Base-by-base conservation (phyloP, 345 rosid genomes). In the Schrenkiella parvula region DNA sequence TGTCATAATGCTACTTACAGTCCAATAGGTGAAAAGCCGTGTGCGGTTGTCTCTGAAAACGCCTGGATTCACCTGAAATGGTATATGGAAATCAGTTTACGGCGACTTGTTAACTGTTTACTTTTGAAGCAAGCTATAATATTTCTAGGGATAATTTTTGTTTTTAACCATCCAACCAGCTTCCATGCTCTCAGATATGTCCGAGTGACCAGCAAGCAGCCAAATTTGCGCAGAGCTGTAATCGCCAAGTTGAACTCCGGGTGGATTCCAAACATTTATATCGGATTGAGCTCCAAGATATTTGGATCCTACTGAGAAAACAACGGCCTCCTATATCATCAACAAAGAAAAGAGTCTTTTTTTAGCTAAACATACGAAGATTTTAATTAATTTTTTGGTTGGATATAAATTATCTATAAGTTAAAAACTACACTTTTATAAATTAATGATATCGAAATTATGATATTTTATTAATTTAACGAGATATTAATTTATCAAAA, bases 191-290 rank as follows among this genome's bases (percentile, higher is more conserved):
- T 87, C 85, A 29, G 68, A 75, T 43, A 10, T 13, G 42, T 64
- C 35, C 0, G 79, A 69, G 0, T 72, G 73, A 22, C 85, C 84
- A 51, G 14, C 75, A 47, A 74, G 41, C 3, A 84, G 54, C 89
- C 92, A 87, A 22, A 84, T 78, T 56, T 82, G 92, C 3, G 70
- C 75, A 5, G 82, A 14, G 10, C 72, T 78, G 78, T 42, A 82
- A 31, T 84, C 88, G 1, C 25, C 59, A 3, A 31, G 18, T 6
- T 41, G 25, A 29, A 76, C 84, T 25, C 82, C 59, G 0, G 31
- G 55, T 15, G 89, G 88, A 13, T 81, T 82, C 92, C 92, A 84
- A 0, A 83, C 31, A 54, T 88, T 88, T 70, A 88, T 79, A 17
- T 83, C 77, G 18, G 77, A 82, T 0, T 51, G 35, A 10, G 83